Evolutionary conservation across 345 rosid species (phyloP), one percentile per base, ranked within the genome.

Genomic region (Garcia nutans): DNA sequence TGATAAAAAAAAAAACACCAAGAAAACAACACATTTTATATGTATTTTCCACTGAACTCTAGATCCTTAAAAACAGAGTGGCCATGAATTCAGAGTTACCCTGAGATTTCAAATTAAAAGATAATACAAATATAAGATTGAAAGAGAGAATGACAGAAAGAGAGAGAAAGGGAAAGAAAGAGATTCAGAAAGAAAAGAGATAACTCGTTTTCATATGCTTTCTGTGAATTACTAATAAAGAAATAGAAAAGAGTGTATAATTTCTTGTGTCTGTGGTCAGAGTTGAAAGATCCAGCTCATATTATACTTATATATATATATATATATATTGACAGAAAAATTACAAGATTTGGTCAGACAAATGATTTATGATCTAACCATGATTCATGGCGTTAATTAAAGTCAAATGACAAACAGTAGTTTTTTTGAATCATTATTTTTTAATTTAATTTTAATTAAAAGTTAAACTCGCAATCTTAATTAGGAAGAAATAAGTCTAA

Each of bases 181-280:
- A 37, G 55, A 65, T 15, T 11, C 31, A 22, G 64, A 61, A 24
- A 28, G 72, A 57, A 20, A 65, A 64, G 56, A 72, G 55, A 65
- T 16, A 15, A 42, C 56, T 37, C 19, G 52, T 17, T 49, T 70
- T 77, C 74, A 37, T 72, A 70, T 16, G 70, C 61, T 68, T 59
- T 45, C 44, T 72, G 78, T 79, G 77, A 76, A 57, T 24, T 65
- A 22, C 59, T 70, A 77, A 70, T 82, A 85, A 76, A 75, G 82
- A 71, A 52, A 56, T 17, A 68, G n/a, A 15, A 15, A 16, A 73
- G 73, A 31, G 68, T 57, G 50, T 58, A 20, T 49, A 50, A 68
- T 24, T 71, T 49, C 71, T n/a, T 33, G 24, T 31, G 65, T 55
- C 3, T 67, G 37, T 41, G 78, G 71, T 66, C 49, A 74, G 69